A percentile compares a stretch with the other conserved stretches of the same genome.
phyloP scores from a whole-genome alignment of 2,329 filamentous ascomycete species.

The Dactylellina drechsleri region DNA sequence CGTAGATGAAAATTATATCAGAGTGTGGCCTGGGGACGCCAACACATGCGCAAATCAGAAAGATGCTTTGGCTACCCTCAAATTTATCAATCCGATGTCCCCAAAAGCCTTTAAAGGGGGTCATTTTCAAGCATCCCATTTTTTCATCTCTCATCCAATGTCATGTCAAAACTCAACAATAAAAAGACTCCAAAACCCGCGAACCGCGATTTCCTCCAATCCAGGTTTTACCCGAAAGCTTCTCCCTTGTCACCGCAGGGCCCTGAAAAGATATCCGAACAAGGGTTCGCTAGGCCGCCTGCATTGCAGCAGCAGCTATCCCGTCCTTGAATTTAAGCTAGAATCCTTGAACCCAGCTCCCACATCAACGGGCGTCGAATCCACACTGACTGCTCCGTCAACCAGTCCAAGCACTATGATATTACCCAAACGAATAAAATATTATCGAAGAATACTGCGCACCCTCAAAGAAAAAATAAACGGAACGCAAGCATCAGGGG shows the following conservation, averaged over 20 bases:
- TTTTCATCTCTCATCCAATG: neutral
- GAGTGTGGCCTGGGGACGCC: too few species aligned
- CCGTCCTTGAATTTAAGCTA: constrained; percentile 11
- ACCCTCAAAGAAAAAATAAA: neutral
- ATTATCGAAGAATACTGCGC: neutral
- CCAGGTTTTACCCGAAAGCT: constrained; percentile 1
- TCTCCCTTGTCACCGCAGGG: constrained; percentile 3
- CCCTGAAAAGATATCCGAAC: neutral
- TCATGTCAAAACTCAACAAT: constrained; percentile 6
- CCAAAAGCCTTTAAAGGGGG: neutral
- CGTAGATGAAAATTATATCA: neutral
- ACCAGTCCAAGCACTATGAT: too few species aligned
- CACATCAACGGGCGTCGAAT: too few species aligned
- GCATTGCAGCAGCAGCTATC: constrained; percentile 29
- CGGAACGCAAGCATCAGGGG: neutral
- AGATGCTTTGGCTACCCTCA: neutral
- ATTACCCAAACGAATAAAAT: neutral
- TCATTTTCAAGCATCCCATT: neutral
- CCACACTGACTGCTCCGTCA: too few species aligned
- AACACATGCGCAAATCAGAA: neutral
- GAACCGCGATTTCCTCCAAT: constrained; percentile 20
- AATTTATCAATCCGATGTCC: neutral
- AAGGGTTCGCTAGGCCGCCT: constrained; percentile 17
- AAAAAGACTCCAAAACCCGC: constrained; percentile 13
- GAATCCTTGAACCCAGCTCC: constrained; percentile 4